Percentiles rank a stretch among this genome's conserved stretches.
Evolutionary conservation across 2,329 filamentous ascomycete species (phyloP).

Genomic region (Chrysoporthe cubensis): DNA sequence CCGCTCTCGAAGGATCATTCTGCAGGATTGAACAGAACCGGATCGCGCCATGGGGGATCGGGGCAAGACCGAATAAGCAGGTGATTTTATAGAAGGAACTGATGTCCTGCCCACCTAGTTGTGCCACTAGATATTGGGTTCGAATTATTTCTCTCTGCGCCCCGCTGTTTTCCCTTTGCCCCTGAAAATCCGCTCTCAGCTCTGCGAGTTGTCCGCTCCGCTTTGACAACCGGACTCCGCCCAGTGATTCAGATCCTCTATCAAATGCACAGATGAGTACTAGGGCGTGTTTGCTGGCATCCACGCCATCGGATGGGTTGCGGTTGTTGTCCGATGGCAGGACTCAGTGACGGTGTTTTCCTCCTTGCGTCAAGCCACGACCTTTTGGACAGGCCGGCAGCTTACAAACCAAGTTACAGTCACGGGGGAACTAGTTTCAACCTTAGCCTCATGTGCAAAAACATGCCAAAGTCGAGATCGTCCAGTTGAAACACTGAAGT

Average conservation of each 20-base stretch:
- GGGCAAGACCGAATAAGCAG: too few relatives aligned
- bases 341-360: not conserved
- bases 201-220: not conserved
- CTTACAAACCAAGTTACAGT: too few relatives aligned
- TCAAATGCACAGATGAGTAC: too few relatives aligned
- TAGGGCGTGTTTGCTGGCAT: not conserved
- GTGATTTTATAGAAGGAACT: not conserved
- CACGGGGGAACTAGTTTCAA: not conserved
- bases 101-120: not conserved
- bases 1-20: too few relatives aligned
- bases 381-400: too few relatives aligned
- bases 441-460: not conserved
- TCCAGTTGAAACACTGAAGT: not conserved
- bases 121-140: not conserved
- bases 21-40: too few relatives aligned
- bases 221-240: too few relatives aligned
- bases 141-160: not conserved
- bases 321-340: not conserved
- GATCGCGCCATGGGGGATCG: too few relatives aligned
- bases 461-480: not conserved
- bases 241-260: too few relatives aligned
- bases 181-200: not conserved
- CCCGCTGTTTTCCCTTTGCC: not conserved
- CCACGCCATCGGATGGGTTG: not conserved
- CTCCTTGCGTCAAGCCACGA: too few relatives aligned